Conservation (phyloP, 1,139 yeast genomes). For the Sugiyamaella sp. region DNA sequence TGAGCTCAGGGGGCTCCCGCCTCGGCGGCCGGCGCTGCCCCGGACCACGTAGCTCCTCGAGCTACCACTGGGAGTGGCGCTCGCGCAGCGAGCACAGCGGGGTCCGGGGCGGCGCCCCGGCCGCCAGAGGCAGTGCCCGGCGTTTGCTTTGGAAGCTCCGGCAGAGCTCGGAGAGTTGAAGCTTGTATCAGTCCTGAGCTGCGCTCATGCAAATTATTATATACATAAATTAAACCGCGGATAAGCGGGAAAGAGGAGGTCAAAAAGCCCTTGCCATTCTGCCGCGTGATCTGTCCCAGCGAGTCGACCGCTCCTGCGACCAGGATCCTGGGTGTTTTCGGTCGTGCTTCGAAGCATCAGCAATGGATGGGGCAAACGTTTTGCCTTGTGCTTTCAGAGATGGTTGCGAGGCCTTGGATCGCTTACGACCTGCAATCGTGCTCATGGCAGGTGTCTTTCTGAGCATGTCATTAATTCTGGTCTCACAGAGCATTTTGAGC, state of each 20-base stretch:
- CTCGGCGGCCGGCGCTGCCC: neutral
- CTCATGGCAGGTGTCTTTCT: constrained; percentile 20
- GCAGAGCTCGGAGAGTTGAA: neutral
- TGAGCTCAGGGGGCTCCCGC: too few species aligned
- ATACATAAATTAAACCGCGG: too few species aligned
- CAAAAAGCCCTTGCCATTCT: too few species aligned
- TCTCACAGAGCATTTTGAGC: constrained; percentile 50
- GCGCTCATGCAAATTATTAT: too few species aligned
- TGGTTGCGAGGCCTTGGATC: neutral
- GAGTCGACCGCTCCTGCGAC: too few species aligned
- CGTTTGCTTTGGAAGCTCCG: too few species aligned
- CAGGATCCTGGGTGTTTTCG: too few species aligned
- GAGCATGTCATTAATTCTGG: constrained; percentile 33
- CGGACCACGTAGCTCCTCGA: neutral
- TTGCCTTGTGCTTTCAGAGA: neutral
- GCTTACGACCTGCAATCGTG: constrained; percentile 8
- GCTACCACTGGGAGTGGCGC: neutral
- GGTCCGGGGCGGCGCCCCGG: neutral
- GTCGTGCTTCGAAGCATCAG: too few species aligned
- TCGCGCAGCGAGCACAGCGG: neutral
- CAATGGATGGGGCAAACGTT: too few species aligned
- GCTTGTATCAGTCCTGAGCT: neutral
- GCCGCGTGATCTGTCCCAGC: too few species aligned
- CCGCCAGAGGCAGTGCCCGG: neutral
- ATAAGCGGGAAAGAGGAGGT: too few species aligned